Evolutionary conservation across 2,329 filamentous ascomycete species (phyloP), one percentile per base, ranked within the genome.

Genomic region (Fusarium brachygibbosum): DNA sequence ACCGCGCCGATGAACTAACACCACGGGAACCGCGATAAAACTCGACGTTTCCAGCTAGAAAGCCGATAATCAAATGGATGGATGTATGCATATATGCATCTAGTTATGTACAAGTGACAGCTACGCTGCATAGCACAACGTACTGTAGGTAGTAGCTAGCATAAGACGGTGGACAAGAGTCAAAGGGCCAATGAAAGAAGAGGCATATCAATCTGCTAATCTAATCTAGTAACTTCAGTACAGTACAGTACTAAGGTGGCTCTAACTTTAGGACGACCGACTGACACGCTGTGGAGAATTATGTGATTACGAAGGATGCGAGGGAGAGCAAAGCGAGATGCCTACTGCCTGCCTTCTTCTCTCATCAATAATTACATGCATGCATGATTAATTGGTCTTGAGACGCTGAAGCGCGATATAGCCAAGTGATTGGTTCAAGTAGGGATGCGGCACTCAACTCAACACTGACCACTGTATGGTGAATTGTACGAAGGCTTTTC

Each of bases 331-430:
- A 21, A 35, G 29, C 45, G 52, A 54, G 37, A 55, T 58, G 60
- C 57, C 60, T 42, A 56, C 66, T 63, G 63, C 67, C 73, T 70
- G 23, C 23, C 32, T 19, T 13, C 19, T 50, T 23, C 31, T 28
- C 42, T 32, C 42, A 45, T 51, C 48, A 19, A 7, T 28, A 25
- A 51, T 28, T 45, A 21, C 17, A 38, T 29, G 73, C 72, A 75
- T 74, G 72, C 72, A 72, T 73, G 64, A 58, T 73, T 72, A 72
- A 68, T 69, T 74, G 70, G 67, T 51, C 57, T 66, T 56, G 63
- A 66, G 60, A 62, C 68, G 53, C 51, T 63, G 57, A 48, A 59
- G 17, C 57, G 61, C 55, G 52, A 65, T 23, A 14, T 23, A 25
- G 62, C 21, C 32, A 56, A 45, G 11, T 66, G 64, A 74, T 74